These are phyloP conservation scores for Pouteria glomerata DNA, from an alignment of 148 eudicot genomes.

Conservation along the genomic window DNA sequence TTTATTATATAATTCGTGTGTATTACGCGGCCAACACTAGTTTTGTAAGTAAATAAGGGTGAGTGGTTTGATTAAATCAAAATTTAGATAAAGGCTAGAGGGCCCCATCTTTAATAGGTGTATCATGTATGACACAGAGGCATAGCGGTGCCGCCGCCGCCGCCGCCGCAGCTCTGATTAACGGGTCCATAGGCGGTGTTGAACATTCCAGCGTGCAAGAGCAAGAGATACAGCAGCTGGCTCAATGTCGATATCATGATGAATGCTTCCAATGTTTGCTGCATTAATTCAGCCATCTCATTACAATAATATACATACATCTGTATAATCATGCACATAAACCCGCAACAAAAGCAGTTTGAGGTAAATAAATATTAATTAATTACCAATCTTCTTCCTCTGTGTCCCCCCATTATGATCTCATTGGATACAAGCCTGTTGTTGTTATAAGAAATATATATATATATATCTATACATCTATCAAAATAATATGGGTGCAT, in stretches of 20 bases:
- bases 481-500: not conserved
- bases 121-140: no score
- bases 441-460: no score
- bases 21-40: no score
- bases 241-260: not conserved
- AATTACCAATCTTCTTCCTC: slow-evolving; percentile 64
- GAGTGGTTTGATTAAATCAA: no score
- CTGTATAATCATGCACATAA: not conserved
- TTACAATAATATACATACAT: not conserved
- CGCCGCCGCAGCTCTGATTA: slow-evolving; percentile 3
- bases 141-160: no score
- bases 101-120: no score
- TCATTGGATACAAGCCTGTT: slow-evolving; percentile 70
- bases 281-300: slow-evolving; percentile 6
- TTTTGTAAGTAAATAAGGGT: no score
- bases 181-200: slow-evolving; percentile 37
- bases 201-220: slow-evolving; percentile 59
- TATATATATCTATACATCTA: not conserved
- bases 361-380: not conserved
- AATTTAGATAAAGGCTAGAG: no score
- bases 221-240: slow-evolving; percentile 16
- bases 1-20: no score
- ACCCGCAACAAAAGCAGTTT: no score
- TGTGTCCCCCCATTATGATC: slow-evolving; percentile 58
- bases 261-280: slow-evolving; percentile 43